Percentiles rank a stretch among this genome's conserved stretches.
These are phyloP conservation scores for Aquanectria penicillioides DNA, from an alignment of 2,329 filamentous ascomycete genomes.

Conservation along the genomic window DNA sequence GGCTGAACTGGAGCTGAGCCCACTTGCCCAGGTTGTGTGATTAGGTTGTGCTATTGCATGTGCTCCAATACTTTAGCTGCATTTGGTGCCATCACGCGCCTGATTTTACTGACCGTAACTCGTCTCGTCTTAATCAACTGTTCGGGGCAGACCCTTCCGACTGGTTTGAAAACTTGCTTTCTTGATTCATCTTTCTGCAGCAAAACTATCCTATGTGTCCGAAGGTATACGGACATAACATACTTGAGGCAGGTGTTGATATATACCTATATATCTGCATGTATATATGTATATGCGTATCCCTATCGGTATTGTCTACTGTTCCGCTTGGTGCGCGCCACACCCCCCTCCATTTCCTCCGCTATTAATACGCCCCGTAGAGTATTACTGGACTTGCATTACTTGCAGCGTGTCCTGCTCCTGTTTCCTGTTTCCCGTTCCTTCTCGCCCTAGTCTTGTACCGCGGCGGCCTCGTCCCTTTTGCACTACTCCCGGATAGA, in stretches of 20 bases:
- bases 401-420: background rate
- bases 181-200: conserved; percentile 10
- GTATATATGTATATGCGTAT: conserved; percentile 12
- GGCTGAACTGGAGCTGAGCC: background rate
- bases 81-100: conserved; percentile 11
- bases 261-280: conserved; percentile 5
- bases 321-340: background rate
- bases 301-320: background rate
- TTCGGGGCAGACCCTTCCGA: background rate
- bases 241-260: too few relatives aligned
- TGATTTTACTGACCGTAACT: background rate
- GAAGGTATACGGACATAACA: conserved; percentile 14
- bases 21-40: conserved; percentile 13
- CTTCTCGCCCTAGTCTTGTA: background rate
- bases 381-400: conserved; percentile 10
- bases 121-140: background rate
- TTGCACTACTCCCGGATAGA: background rate
- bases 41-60: conserved; percentile 18
- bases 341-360: background rate
- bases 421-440: background rate
- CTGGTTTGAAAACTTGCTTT: conserved; percentile 17
- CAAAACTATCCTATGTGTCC: conserved; percentile 4
- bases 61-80: conserved; percentile 18
- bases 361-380: conserved; percentile 15
- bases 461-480: conserved; percentile 1